Evolutionary conservation across 2,329 filamentous ascomycete species (phyloP).

Genomic region (Colletotrichum camelliae): DNA sequence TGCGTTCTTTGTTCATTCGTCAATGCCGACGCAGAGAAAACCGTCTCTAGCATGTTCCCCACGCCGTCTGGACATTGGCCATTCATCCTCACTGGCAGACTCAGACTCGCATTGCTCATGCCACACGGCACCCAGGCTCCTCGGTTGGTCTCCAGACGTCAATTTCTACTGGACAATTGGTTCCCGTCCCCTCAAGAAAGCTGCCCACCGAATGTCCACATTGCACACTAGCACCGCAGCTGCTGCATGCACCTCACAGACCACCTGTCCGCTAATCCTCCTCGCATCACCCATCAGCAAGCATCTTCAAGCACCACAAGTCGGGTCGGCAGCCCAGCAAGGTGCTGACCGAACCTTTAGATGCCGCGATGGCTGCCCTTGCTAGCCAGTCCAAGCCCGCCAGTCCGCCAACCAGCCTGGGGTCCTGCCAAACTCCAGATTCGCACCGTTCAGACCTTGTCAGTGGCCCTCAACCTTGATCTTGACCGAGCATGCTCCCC

Average conservation of each 20-base stretch:
- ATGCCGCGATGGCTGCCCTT: conserved; percentile 7
- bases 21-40: not conserved
- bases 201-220: conserved; percentile 11
- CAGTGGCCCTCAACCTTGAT: not conserved
- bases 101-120: conserved; percentile 4
- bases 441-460: not conserved
- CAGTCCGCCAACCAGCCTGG: not conserved
- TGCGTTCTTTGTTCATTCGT: not conserved
- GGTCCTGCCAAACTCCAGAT: not conserved
- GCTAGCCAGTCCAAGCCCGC: not conserved
- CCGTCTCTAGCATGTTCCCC: not conserved
- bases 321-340: conserved; percentile 7
- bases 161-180: conserved; percentile 14
- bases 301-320: not conserved
- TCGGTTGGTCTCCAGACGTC: not conserved
- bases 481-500: not conserved
- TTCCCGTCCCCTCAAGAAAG: not conserved
- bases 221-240: conserved; percentile 4
- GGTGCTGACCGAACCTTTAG: conserved; percentile 13
- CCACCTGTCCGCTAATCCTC: conserved; percentile 7
- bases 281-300: not conserved
- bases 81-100: not conserved
- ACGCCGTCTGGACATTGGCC: not conserved
- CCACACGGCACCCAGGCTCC: not conserved
- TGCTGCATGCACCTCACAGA: conserved; percentile 20